These are phyloP conservation scores for Pistacia atlantica DNA, from an alignment of 345 rosid species.

Conservation along the genomic window DNA sequence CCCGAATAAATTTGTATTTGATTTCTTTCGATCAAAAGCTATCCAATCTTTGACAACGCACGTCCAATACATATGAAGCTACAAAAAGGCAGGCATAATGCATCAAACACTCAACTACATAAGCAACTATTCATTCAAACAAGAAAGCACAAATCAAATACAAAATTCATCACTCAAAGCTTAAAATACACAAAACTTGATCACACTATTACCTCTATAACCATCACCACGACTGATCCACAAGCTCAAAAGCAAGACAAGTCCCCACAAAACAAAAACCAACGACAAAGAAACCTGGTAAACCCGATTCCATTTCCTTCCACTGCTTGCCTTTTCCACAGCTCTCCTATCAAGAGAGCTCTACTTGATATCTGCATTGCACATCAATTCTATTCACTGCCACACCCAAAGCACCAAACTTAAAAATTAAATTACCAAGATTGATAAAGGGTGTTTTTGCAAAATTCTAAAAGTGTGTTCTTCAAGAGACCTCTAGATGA, in stretches of 20 bases:
- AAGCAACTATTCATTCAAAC: too few species aligned
- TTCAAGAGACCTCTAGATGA: too few species aligned
- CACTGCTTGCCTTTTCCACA: constrained; percentile 35
- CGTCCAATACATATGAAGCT: too few species aligned
- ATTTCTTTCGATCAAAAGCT: too few species aligned
- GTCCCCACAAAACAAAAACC: constrained; percentile 69
- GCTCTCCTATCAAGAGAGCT: constrained; percentile 80
- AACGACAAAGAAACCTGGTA: constrained; percentile 74
- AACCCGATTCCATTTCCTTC: constrained; percentile 43
- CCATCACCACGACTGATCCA: constrained; percentile 69
- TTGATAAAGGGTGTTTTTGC: too few species aligned
- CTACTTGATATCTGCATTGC: constrained; percentile 82
- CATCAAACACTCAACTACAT: too few species aligned
- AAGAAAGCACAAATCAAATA: too few species aligned
- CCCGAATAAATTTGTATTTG: too few species aligned
- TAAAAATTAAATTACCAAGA: neutral
- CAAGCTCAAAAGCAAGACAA: constrained; percentile 62
- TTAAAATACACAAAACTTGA: too few species aligned
- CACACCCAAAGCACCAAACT: neutral
- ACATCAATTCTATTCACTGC: constrained; percentile 49
- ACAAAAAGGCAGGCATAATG: too few species aligned
- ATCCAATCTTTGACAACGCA: too few species aligned
- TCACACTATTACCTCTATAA: constrained; percentile 46
- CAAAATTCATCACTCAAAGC: too few species aligned
- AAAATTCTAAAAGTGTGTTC: neutral